Conservation (phyloP, 2,329 filamentous ascomycete species). For the Alternaria ethzedia region DNA sequence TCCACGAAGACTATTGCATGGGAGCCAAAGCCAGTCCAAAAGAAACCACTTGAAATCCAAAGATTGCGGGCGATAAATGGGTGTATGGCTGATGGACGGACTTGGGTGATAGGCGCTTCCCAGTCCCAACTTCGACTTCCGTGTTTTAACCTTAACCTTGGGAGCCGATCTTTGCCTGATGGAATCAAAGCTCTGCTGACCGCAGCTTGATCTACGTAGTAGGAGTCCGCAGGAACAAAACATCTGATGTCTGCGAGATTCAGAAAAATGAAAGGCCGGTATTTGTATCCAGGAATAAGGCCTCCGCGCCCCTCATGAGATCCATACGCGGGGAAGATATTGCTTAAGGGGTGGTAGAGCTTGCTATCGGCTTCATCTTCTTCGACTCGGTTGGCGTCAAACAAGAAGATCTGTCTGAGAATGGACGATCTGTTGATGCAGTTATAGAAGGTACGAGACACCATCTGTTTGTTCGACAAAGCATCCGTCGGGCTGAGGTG, state of each 20-base stretch:
- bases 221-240: not conserved
- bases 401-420: not conserved
- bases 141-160: not conserved
- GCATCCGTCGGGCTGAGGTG: not conserved
- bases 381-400: not conserved
- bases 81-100: not conserved
- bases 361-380: not conserved
- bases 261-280: not conserved
- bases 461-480: not conserved
- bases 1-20: not conserved
- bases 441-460: not conserved
- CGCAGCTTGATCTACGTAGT: not conserved
- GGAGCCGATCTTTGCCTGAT: not conserved
- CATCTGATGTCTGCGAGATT: not conserved
- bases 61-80: not conserved
- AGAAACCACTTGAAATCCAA: not conserved
- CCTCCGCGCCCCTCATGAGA: not conserved
- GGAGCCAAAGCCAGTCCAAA: not conserved
- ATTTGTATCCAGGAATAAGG: not conserved
- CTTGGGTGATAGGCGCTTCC: not conserved
- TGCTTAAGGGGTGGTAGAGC: not conserved
- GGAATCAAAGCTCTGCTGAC: not conserved
- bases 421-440: not conserved
- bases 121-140: not conserved
- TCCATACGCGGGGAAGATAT: not conserved